Percentiles rank a stretch among this genome's conserved stretches.
These are phyloP conservation scores for Trichoderma gamsii DNA, from an alignment of 495 filamentous ascomycete species.

Conservation along the genomic window DNA sequence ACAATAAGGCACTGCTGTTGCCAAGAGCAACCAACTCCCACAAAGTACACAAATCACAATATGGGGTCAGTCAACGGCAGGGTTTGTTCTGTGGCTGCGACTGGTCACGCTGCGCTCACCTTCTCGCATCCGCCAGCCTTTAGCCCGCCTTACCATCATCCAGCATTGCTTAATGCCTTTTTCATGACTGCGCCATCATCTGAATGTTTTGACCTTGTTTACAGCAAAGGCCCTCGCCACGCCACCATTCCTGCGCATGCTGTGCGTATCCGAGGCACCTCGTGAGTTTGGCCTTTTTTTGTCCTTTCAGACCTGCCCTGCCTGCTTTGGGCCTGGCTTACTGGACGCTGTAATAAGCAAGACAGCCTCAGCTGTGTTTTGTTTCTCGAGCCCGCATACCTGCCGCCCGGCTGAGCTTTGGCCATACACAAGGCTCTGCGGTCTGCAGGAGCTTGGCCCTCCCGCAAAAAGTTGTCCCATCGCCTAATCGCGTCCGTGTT, in stretches of 20 bases:
- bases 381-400: not conserved
- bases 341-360: not conserved
- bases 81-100: not conserved
- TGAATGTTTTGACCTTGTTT: not conserved
- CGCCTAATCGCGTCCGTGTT: not conserved
- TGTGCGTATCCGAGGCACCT: not conserved
- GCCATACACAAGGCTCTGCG: not conserved
- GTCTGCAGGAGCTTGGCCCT: not conserved
- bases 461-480: not conserved
- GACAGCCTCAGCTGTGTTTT: conserved; percentile 2
- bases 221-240: not conserved
- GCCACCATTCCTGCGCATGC: not conserved
- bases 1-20: not conserved
- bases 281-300: not conserved
- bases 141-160: not conserved
- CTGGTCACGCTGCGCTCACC: not conserved
- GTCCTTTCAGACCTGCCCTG: not conserved
- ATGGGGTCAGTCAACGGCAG: conserved; percentile 3
- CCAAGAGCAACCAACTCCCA: conserved; percentile 5
- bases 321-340: not conserved
- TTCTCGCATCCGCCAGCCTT: conserved; percentile 2
- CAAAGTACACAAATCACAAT: conserved; percentile 13
- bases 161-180: conserved; percentile 8
- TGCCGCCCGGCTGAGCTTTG: not conserved
- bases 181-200: not conserved